Evolutionary conservation across 768 basidiomycete genomes (phyloP).

Genomic region (Coprinellus micaceus): DNA sequence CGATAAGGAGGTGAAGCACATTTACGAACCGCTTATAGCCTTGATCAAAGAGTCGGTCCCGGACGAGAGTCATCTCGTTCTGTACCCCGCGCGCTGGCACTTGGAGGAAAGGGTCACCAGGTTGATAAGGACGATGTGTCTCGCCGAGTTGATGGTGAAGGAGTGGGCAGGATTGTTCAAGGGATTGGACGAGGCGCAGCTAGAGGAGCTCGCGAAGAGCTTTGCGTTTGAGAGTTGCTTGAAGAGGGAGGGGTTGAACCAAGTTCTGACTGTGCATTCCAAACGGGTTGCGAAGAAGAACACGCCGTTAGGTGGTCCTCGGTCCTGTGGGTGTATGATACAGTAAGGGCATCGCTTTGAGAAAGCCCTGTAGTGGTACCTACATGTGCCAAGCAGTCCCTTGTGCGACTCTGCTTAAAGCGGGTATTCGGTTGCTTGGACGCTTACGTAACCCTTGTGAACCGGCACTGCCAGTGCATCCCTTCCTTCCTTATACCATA

Average conservation of each 20-base stretch:
- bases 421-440: no score
- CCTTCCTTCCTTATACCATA: no score
- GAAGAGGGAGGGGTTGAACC: constrained; percentile 63
- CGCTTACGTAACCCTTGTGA: no score
- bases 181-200: constrained; percentile 51
- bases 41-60: constrained; percentile 55
- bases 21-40: constrained; percentile 64
- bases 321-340: no score
- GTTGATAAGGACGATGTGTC: constrained; percentile 60
- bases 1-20: constrained; percentile 47
- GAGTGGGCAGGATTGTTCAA: constrained; percentile 71
- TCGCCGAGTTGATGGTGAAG: constrained; percentile 66
- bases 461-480: no score
- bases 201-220: constrained; percentile 71
- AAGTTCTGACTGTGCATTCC: constrained; percentile 29
- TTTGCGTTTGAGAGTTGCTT: constrained; percentile 71
- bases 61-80: constrained; percentile 38
- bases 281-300: constrained; percentile 2
- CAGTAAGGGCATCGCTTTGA: no score
- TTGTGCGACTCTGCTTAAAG: no score
- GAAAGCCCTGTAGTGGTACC: no score
- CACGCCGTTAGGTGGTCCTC: no score
- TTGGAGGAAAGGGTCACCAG: constrained; percentile 49
- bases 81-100: constrained; percentile 37
- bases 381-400: no score